Percentiles rank a stretch among this genome's conserved stretches.
These are phyloP conservation scores for Byssoonygena ceratinophila DNA, from an alignment of 2,329 filamentous ascomycete genomes.

Conservation along the genomic window DNA sequence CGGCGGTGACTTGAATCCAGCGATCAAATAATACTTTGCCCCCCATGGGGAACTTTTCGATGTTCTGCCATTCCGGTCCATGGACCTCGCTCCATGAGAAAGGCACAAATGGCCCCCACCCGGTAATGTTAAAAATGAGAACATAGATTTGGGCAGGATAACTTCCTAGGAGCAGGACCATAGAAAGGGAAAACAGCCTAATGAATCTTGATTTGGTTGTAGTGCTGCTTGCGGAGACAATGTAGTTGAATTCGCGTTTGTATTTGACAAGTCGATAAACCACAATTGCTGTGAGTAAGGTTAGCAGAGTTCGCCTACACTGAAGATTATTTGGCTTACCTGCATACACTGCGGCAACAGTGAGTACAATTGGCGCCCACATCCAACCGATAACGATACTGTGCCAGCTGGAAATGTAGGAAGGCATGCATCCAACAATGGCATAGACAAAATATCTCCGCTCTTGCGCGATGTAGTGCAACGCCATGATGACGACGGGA, in stretches of 20 bases:
- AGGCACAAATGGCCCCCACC: slow-evolving; percentile 28
- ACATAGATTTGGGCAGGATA: slow-evolving; percentile 46
- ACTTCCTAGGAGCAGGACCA: slow-evolving; percentile 46
- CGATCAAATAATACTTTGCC: slow-evolving; percentile 44
- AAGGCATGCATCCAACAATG: slow-evolving; percentile 49
- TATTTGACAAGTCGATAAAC: slow-evolving; percentile 52
- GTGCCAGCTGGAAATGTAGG: slow-evolving; percentile 48
- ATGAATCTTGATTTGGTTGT: slow-evolving; percentile 52
- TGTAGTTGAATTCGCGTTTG: slow-evolving; percentile 46
- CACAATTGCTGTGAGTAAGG: slow-evolving; percentile 42
- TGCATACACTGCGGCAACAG: slow-evolving; percentile 47
- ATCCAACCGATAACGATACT: slow-evolving; percentile 45
- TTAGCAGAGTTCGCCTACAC: slow-evolving; percentile 11
- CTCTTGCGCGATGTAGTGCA: slow-evolving; percentile 51
- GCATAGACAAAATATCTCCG: slow-evolving; percentile 49
- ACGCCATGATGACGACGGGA: slow-evolving; percentile 45
- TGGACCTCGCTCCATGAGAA: slow-evolving; percentile 49
- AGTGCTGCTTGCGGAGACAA: slow-evolving; percentile 44
- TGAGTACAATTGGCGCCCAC: slow-evolving; percentile 47
- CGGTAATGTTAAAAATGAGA: slow-evolving; percentile 36
- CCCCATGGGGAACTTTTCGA: slow-evolving; percentile 39
- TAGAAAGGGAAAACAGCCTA: slow-evolving; percentile 41
- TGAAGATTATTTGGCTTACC: slow-evolving; percentile 31
- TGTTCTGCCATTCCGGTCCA: slow-evolving; percentile 39
- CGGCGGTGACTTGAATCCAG: slow-evolving; percentile 47